These are phyloP conservation scores for Candida berthetii DNA, from an alignment of 805 yeast genomes.

Conservation along the genomic window DNA sequence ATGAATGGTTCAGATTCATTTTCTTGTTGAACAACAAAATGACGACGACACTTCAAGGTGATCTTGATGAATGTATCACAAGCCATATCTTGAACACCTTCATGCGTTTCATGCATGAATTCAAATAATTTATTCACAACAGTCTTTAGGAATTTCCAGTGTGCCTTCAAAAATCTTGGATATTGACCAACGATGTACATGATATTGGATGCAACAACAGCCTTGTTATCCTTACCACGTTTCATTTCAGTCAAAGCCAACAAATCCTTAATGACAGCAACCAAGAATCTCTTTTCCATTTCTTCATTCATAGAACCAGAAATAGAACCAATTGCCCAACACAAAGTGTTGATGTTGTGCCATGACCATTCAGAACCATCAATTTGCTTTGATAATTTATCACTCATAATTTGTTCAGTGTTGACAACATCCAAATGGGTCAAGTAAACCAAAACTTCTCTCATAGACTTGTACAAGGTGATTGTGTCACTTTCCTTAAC, in stretches of 20 bases:
- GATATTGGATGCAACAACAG: slow-evolving; percentile 98
- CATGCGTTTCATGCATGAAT: slow-evolving; percentile 99
- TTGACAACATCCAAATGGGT: slow-evolving; percentile 94
- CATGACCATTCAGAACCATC: slow-evolving; percentile 99
- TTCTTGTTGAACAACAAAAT: slow-evolving; percentile 83
- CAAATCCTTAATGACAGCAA: slow-evolving; percentile 87
- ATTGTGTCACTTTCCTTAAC: slow-evolving; percentile 97
- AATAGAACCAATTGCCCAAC: slow-evolving; percentile 99
- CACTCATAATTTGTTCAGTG: slow-evolving; percentile 90
- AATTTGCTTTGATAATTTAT: slow-evolving; percentile 84
- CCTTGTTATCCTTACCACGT: slow-evolving; percentile 96
- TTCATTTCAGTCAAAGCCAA: slow-evolving; percentile 91
- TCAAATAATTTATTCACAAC: slow-evolving; percentile 94
- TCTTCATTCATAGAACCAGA: slow-evolving; percentile 99
- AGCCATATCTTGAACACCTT: slow-evolving; percentile 99
- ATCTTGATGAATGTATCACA: slow-evolving; percentile 98
- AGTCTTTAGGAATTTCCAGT: slow-evolving; percentile 95
- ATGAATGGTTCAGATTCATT: slow-evolving; percentile 88
- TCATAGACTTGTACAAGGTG: slow-evolving; percentile 89
- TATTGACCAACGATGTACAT: slow-evolving; percentile 99
- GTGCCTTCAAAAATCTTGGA: slow-evolving; percentile 95
- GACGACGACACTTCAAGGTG: slow-evolving; percentile 90
- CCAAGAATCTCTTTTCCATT: slow-evolving; percentile 91
- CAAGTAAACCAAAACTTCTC: slow-evolving; percentile 90
- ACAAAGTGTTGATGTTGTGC: slow-evolving; percentile 93